phyloP scores from a whole-genome alignment of 331 rosid species.

The Rhamnella rubrinervis region DNA sequence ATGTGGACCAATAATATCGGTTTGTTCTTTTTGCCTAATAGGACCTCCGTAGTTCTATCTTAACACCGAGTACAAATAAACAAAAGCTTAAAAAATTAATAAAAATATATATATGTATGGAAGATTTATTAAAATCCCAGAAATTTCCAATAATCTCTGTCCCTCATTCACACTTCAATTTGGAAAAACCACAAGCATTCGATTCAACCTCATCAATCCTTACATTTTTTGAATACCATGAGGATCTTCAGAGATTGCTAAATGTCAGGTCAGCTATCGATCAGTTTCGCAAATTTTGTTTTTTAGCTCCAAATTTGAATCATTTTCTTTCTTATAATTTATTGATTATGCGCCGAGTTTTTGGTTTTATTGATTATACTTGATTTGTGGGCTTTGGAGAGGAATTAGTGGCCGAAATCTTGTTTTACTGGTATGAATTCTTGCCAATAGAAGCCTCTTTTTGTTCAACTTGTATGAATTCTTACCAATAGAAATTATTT shows the following conservation, averaged over 20 bases:
- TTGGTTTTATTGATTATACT: neutral
- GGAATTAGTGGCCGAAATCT: neutral
- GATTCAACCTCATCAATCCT: constrained; percentile 9
- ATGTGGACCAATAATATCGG: neutral
- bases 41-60: too few species aligned
- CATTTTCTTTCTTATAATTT: neutral
- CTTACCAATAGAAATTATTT: neutral
- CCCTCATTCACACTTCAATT: constrained; percentile 12
- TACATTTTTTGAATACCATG: constrained; percentile 20
- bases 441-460: neutral
- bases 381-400: neutral
- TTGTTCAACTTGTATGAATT: too few species aligned
- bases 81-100: too few species aligned
- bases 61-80: too few species aligned
- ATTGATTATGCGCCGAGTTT: neutral
- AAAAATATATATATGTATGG: too few species aligned
- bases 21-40: neutral
- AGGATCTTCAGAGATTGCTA: constrained; percentile 17
- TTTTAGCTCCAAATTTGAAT: neutral
- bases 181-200: constrained; percentile 2
- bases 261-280: constrained; percentile 16
- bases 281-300: neutral
- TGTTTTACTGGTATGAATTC: neutral
- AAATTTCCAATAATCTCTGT: neutral
- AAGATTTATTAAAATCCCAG: neutral